phyloP scores from a whole-genome alignment of 257 asterid genomes.

The Rehmannia glutinosa region DNA sequence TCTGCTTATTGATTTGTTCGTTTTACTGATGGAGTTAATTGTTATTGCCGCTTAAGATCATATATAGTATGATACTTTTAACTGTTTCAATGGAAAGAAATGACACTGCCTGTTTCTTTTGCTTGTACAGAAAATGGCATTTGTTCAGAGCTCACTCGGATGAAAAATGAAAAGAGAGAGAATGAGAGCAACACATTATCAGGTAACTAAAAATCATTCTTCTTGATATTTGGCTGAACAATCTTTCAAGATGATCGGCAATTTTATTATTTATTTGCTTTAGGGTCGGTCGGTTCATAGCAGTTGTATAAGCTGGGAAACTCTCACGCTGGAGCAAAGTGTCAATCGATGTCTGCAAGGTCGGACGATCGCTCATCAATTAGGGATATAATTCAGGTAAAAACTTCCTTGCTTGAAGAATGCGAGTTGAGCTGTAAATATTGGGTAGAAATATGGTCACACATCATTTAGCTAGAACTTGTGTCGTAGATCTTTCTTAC shows the following conservation, averaged over 20 bases:
- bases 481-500: no score
- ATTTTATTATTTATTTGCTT: neutral
- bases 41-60: neutral
- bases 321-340: neutral
- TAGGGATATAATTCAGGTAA: no score
- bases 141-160: neutral
- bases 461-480: neutral
- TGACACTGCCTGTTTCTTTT: neutral
- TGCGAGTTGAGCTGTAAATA: neutral
- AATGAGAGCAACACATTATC: neutral
- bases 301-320: neutral
- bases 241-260: neutral
- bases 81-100: neutral
- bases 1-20: neutral
- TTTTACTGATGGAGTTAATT: no score
- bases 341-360: no score
- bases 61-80: neutral
- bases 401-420: neutral
- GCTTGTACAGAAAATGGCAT: neutral
- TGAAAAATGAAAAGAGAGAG: neutral
- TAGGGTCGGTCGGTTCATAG: neutral
- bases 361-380: no score
- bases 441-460: neutral
- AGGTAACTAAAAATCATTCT: neutral
- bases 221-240: no score